These are phyloP conservation scores for Hymenoscyphus linearis DNA, from an alignment of 2,329 filamentous ascomycete species.

Conservation along the genomic window DNA sequence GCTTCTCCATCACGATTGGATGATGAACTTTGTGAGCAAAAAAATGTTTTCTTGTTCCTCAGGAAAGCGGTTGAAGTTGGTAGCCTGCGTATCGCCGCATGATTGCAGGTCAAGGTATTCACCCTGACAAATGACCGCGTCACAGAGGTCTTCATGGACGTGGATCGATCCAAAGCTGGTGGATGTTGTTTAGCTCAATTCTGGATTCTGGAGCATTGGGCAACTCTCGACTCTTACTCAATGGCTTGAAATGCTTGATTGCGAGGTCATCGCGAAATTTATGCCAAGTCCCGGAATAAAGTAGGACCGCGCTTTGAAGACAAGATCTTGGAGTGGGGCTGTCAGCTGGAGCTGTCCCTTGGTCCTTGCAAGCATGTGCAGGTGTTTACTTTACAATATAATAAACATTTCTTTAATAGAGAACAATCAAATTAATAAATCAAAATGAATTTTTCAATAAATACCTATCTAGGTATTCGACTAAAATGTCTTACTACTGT, in stretches of 20 bases:
- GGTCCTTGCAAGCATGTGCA: not conserved
- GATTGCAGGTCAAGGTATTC: constrained; percentile 1
- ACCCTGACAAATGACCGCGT: not conserved
- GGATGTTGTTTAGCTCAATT: not conserved
- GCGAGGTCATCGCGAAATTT: not conserved
- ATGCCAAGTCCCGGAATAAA: not conserved
- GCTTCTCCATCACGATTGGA: not conserved
- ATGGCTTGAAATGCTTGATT: not conserved
- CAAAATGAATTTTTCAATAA: too few species aligned
- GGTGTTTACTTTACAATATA: too few species aligned
- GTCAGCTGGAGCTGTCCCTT: not conserved
- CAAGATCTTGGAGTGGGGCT: not conserved
- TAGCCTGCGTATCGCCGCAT: not conserved
- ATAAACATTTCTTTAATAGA: too few species aligned
- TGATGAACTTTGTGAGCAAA: constrained; percentile 6
- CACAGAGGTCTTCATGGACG: constrained; percentile 11
- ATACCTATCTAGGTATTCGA: too few species aligned
- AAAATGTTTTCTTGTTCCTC: not conserved
- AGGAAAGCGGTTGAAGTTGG: not conserved
- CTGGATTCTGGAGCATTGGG: too few species aligned
- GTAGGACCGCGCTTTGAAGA: not conserved
- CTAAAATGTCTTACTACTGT: too few species aligned
- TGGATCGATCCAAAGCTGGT: not conserved
- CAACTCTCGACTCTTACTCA: too few species aligned
- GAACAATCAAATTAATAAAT: too few species aligned